Base-by-base conservation (phyloP, 345 rosid species). In the Salix purpurea region DNA sequence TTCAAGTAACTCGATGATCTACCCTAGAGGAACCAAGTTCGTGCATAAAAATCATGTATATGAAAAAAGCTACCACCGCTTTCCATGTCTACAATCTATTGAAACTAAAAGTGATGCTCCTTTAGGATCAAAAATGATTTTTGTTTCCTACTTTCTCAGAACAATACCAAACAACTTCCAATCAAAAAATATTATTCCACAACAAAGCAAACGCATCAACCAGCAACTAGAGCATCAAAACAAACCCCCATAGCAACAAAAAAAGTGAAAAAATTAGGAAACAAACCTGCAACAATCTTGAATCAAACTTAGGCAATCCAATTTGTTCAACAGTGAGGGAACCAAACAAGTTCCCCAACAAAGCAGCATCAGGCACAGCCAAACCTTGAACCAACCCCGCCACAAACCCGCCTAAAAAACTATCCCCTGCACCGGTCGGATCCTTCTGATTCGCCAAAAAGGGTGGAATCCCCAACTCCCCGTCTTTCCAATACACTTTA, bases 371-470 rank as follows among this genome's bases (percentile, higher is more conserved):
- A 74, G 95, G 88, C 48, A 90, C 90, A n/a, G 84, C 69, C 88
- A 96, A 83, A 3, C 94, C 95, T 46, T 88, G 89, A 30, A 87
- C 92, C 85, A 94, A 87, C 1, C 99, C 99, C 3, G 84, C 87
- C 67, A 87, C 94, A 62, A 93, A 80, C 16, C 99, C 99, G 24
- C 97, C 97, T 1, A 94, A 83, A 64, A 90, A 96, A 44, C 97
- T 94, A 65, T 96, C 98, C 30, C 98, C 99, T 2, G 99, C 99
- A 11, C 99, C 99, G 0, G 99, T 96, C 6, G 99, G 99, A 88
- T 94, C 99, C 69, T 90, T 84, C 88, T 92, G 94, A 82, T 78
- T 81, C 0, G 95, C 97, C 66, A 18, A 13, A 68, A 96, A 96
- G 0, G 99, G 99, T 36, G 81, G 78, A 54, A 93, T 73, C 44